These are phyloP conservation scores for Venturia pyrina DNA, from an alignment of 2,329 filamentous ascomycete species.

Conservation along the genomic window DNA sequence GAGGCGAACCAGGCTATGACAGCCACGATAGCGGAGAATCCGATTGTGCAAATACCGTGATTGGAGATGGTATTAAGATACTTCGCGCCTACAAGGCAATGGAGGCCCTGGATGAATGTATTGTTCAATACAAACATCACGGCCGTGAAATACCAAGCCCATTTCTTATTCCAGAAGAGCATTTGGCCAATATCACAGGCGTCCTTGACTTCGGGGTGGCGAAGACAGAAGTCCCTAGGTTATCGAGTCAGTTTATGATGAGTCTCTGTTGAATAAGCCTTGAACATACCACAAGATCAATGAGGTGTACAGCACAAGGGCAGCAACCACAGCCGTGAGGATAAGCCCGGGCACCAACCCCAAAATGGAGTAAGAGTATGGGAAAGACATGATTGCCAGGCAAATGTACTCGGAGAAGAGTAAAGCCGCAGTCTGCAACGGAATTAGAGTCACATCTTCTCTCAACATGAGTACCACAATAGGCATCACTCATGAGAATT, in stretches of 20 bases:
- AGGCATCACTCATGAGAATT: not conserved
- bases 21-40: conserved; percentile 64
- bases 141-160: conserved; percentile 59
- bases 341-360: conserved; percentile 82
- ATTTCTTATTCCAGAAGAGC: conserved; percentile 76
- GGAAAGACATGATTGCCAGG: conserved; percentile 88
- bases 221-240: conserved; percentile 74
- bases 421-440: conserved; percentile 62
- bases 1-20: conserved; percentile 70
- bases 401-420: conserved; percentile 96
- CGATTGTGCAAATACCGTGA: conserved; percentile 64
- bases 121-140: conserved; percentile 92
- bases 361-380: conserved; percentile 81
- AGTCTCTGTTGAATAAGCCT: not conserved
- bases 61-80: conserved; percentile 84
- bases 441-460: conserved; percentile 6
- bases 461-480: not conserved
- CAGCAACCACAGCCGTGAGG: conserved; percentile 67
- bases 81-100: conserved; percentile 74
- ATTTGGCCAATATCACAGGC: conserved; percentile 94
- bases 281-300: conserved; percentile 48
- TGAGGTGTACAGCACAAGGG: conserved; percentile 74
- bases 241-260: not conserved
- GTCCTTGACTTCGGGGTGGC: conserved; percentile 83
- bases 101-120: conserved; percentile 78